Conservation (phyloP, 2,329 filamentous ascomycete species). For the Stachybotrys elegans region DNA sequence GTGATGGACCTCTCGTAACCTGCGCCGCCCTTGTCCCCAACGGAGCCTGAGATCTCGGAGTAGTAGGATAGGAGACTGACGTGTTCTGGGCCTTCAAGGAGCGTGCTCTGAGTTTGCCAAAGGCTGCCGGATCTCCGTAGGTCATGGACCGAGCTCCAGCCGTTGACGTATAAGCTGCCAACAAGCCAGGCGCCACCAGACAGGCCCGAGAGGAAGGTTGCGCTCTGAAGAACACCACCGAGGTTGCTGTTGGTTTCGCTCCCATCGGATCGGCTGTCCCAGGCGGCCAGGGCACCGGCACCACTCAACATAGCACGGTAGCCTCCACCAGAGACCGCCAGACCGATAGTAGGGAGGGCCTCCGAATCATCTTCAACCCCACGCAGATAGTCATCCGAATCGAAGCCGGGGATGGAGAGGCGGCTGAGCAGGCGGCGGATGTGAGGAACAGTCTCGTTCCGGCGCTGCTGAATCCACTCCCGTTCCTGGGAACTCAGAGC, state of each 20-base stretch:
- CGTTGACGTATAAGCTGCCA: constrained; percentile 78
- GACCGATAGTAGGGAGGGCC: constrained; percentile 55
- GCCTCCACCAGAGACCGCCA: constrained; percentile 78
- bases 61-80: constrained; percentile 35
- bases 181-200: constrained; percentile 83
- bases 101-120: constrained; percentile 37
- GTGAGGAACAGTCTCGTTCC: constrained; percentile 70
- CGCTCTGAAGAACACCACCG: constrained; percentile 73
- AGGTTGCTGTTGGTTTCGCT: constrained; percentile 54
- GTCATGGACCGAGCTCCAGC: constrained; percentile 60
- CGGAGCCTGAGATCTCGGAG: constrained; percentile 26
- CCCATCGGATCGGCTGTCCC: constrained; percentile 63
- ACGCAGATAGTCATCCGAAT: constrained; percentile 66
- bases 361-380: constrained; percentile 22
- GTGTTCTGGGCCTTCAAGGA: constrained; percentile 31
- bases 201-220: constrained; percentile 76
- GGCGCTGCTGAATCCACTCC: constrained; percentile 66
- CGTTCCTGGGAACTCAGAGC: constrained; percentile 63
- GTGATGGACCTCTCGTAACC: constrained; percentile 62
- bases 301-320: constrained; percentile 82
- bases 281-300: constrained; percentile 73
- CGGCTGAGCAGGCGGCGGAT: constrained; percentile 69
- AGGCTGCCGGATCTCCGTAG: constrained; percentile 28
- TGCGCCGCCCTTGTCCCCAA: constrained; percentile 31
- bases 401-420: constrained; percentile 71